These are phyloP conservation scores for Alternaria brassicae DNA, from an alignment of 2,329 filamentous ascomycete genomes.

Conservation along the genomic window DNA sequence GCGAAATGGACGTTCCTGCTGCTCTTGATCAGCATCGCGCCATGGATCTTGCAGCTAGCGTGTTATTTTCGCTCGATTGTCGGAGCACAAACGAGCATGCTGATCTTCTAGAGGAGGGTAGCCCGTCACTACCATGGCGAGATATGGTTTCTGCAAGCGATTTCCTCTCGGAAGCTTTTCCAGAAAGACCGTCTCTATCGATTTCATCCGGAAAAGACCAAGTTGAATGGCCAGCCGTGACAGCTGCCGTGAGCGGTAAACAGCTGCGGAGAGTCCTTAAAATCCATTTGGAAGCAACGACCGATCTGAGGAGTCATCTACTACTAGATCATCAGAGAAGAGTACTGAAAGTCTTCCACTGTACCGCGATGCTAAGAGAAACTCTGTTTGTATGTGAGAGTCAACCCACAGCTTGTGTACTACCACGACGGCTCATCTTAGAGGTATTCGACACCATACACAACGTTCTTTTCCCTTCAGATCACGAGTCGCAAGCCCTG, in stretches of 20 bases:
- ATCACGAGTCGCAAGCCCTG: constrained; percentile 13
- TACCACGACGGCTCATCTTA: constrained; percentile 14
- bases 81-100: background rate
- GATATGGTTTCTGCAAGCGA: background rate
- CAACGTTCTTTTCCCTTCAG: constrained; percentile 14
- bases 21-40: constrained; percentile 6
- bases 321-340: background rate
- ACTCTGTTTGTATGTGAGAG: background rate
- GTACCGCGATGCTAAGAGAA: constrained; percentile 15
- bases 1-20: background rate
- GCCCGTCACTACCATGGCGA: constrained; percentile 1
- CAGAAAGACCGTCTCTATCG: background rate
- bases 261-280: background rate
- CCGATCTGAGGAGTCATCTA: constrained; percentile 10
- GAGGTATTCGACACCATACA: constrained; percentile 21
- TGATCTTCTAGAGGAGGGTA: constrained; percentile 1
- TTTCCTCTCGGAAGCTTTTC: background rate
- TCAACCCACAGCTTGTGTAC: background rate
- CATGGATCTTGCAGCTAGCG: constrained; percentile 10
- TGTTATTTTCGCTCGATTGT: constrained; percentile 10
- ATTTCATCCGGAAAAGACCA: too few relatives aligned
- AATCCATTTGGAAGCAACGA: background rate
- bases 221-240: too few relatives aligned
- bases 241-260: background rate
- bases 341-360: constrained; percentile 13